phyloP scores from a whole-genome alignment of 2,329 filamentous ascomycete species.

The Beauveria asiatica region DNA sequence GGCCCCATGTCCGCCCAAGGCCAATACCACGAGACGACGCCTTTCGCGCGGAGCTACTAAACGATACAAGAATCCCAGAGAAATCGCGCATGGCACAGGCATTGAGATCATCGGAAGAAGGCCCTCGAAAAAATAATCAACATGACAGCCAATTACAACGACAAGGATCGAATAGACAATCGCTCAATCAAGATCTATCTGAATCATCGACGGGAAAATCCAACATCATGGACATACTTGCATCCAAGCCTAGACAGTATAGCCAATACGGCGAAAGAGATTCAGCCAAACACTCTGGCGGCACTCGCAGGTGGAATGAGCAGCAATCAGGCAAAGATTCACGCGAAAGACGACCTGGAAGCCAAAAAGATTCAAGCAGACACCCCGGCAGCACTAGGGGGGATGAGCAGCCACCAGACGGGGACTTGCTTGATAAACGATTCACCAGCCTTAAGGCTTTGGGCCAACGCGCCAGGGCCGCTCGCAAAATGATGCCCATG shows the following conservation, averaged over 20 bases:
- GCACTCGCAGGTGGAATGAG: not conserved
- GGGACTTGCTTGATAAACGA: not conserved
- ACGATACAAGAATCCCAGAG: too few species aligned
- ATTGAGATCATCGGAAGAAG: too few species aligned
- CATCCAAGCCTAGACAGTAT: not conserved
- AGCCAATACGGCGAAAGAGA: too few species aligned
- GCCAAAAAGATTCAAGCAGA: too few species aligned
- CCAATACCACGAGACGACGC: constrained; percentile 8
- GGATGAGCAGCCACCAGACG: not conserved
- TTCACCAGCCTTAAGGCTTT: not conserved
- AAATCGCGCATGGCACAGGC: too few species aligned
- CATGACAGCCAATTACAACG: not conserved
- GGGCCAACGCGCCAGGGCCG: not conserved
- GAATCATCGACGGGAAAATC: not conserved
- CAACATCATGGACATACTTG: not conserved
- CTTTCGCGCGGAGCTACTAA: not conserved
- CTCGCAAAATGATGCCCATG: constrained; percentile 26
- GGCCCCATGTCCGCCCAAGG: constrained; percentile 19
- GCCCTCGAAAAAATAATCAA: not conserved
- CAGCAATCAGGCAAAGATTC: not conserved
- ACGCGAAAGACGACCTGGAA: not conserved
- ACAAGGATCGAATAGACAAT: not conserved
- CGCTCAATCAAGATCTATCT: not conserved
- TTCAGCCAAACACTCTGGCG: too few species aligned
- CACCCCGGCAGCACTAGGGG: too few species aligned